Evolutionary conservation across 2,329 filamentous ascomycete species (phyloP).

Genomic region (Hypoxylon sp.): DNA sequence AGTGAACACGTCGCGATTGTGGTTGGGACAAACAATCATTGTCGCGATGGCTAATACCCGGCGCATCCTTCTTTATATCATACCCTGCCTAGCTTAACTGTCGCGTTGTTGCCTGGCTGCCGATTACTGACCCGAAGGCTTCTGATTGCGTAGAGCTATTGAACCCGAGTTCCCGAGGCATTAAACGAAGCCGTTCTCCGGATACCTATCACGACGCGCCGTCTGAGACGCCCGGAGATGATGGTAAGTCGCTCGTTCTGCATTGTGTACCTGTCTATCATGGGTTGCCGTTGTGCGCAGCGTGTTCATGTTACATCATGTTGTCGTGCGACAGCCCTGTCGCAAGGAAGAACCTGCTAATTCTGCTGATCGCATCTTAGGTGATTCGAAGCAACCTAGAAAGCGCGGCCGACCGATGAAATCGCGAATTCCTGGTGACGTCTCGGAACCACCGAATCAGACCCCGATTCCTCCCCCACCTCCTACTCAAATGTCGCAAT

Average conservation of each 20-base stretch:
- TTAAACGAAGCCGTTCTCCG: constrained; percentile 85
- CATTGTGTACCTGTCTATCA: constrained; percentile 52
- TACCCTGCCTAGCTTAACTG: constrained; percentile 38
- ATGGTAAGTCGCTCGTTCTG: constrained; percentile 74
- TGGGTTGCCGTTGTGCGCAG: constrained; percentile 45
- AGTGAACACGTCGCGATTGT: constrained; percentile 38
- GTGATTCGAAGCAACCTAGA: constrained; percentile 64
- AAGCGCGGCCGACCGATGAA: constrained; percentile 76
- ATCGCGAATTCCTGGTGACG: constrained; percentile 64
- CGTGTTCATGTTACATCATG: constrained; percentile 46
- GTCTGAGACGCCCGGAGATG: constrained; percentile 74
- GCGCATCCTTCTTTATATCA: constrained; percentile 44
- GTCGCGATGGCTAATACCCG: constrained; percentile 44
- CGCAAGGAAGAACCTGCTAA: constrained; percentile 47
- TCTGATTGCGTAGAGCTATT: constrained; percentile 62
- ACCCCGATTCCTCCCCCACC: constrained; percentile 65
- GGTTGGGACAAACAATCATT: constrained; percentile 37
- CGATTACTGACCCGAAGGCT: constrained; percentile 46
- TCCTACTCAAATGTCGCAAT: constrained; percentile 56
- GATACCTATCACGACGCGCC: constrained; percentile 72
- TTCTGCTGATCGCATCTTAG: constrained; percentile 55
- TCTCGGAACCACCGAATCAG: constrained; percentile 71
- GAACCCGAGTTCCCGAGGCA: constrained; percentile 73
- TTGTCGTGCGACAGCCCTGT: constrained; percentile 53
- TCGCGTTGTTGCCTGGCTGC: constrained; percentile 43